Evolutionary conservation across 2,329 filamentous ascomycete species (phyloP).

Genomic region (Pseudonectria buxi): DNA sequence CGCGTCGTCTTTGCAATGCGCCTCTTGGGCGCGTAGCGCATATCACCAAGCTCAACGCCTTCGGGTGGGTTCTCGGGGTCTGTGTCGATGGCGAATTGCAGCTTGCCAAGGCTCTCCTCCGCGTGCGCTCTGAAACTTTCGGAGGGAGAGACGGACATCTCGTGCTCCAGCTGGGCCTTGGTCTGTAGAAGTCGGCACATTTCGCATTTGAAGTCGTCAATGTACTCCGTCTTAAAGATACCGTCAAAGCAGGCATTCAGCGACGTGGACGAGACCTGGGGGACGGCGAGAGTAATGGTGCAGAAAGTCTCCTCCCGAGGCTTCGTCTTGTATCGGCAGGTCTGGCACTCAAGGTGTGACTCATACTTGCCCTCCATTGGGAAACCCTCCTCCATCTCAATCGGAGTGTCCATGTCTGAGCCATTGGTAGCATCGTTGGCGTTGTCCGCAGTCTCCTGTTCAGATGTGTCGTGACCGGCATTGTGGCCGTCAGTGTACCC

Average conservation of each 20-base stretch:
- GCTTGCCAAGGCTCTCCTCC: slow-evolving; percentile 53
- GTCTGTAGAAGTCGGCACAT: slow-evolving; percentile 84
- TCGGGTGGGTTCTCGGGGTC: slow-evolving; percentile 74
- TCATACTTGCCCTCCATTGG: slow-evolving; percentile 88
- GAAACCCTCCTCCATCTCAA: slow-evolving; percentile 63
- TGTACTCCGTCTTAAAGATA: slow-evolving; percentile 89
- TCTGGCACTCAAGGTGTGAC: slow-evolving; percentile 90
- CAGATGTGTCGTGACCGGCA: slow-evolving; percentile 4
- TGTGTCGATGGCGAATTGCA: slow-evolving; percentile 64
- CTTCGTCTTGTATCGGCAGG: slow-evolving; percentile 83
- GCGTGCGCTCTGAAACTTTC: slow-evolving; percentile 45
- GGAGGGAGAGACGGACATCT: slow-evolving; percentile 49
- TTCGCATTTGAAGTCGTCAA: slow-evolving; percentile 95
- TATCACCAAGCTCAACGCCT: slow-evolving; percentile 68
- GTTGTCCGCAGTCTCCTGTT: slow-evolving; percentile 7
- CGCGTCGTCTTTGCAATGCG: slow-evolving; percentile 82
- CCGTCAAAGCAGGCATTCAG: slow-evolving; percentile 87
- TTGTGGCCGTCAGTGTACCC: slow-evolving; percentile 13
- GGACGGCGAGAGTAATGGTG: slow-evolving; percentile 85
- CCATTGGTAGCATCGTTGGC: slow-evolving; percentile 13
- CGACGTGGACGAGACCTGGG: slow-evolving; percentile 72
- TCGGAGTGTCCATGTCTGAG: no score
- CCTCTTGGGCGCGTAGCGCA: slow-evolving; percentile 68
- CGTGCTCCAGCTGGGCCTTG: slow-evolving; percentile 53
- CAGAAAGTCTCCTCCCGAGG: slow-evolving; percentile 81